Evolutionary conservation across 2,329 filamentous ascomycete species (phyloP).

Genomic region (Colletotrichum sp.): DNA sequence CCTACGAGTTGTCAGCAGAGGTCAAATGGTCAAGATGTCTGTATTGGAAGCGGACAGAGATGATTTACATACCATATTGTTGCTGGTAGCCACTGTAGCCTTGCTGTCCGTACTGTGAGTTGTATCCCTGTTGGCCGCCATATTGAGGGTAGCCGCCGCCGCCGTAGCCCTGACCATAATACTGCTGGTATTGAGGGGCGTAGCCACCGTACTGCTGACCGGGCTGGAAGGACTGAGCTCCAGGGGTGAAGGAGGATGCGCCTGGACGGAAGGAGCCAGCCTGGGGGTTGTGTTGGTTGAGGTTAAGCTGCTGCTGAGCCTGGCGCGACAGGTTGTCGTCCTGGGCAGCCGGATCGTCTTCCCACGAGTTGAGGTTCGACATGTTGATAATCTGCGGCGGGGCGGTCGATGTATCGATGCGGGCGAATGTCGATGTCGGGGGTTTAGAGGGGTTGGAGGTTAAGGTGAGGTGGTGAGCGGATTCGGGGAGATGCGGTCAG

Average conservation of each 20-base stretch:
- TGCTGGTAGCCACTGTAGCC: constrained; percentile 41
- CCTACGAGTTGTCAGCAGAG: neutral
- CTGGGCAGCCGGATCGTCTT: constrained; percentile 82
- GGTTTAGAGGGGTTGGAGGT: neutral
- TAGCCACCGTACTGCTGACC: constrained; percentile 70
- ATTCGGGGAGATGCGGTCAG: constrained; percentile 12
- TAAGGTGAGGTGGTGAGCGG: neutral
- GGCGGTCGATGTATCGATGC: neutral
- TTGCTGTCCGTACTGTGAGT: constrained; percentile 48
- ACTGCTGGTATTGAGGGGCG: constrained; percentile 60
- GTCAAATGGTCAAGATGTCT: neutral
- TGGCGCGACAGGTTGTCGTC: constrained; percentile 81
- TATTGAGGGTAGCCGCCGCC: constrained; percentile 60
- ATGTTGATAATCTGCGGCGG: constrained; percentile 52
- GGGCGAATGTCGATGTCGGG: neutral
- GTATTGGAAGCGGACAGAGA: neutral
- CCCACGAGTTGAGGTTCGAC: constrained; percentile 94
- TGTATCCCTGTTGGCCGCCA: constrained; percentile 45
- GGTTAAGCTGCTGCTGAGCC: constrained; percentile 76
- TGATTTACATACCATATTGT: constrained; percentile 38
- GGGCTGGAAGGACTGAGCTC: constrained; percentile 73
- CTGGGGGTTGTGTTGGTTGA: constrained; percentile 60
- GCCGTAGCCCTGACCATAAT: constrained; percentile 57
- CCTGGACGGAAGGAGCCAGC: constrained; percentile 52
- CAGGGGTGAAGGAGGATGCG: constrained; percentile 74